Evolutionary conservation across 2,329 filamentous ascomycete genomes (phyloP), one percentile per base, ranked within the genome.

Genomic region (Byssoonygena ceratinophila): DNA sequence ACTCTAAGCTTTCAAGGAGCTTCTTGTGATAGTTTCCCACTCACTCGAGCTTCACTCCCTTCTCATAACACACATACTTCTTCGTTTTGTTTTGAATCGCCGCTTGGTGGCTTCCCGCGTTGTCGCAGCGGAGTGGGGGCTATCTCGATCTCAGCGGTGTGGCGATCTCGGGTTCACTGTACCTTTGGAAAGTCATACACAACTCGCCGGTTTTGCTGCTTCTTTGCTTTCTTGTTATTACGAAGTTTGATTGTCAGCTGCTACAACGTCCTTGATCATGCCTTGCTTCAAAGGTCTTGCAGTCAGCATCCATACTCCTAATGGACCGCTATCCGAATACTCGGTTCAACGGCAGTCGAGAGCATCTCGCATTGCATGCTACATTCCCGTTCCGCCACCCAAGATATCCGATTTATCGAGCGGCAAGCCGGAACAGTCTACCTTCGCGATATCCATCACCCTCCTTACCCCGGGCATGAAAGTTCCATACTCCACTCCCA

Each of bases 261-360:
- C 14, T 7, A 14, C 29, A 18, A 39, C 18, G n/a, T 2, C 18
- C 2, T 27, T 43, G 22, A 52, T 46, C 45, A 86, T 86, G 92
- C 92, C 92, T 75, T 97, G 90, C 81, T 98, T 97, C 76, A 94
- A 97, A 77, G 92, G 92, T 72, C 89, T 98, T 73, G 91, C 92
- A 64, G 91, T 97, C 68, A 94, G 87, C 79, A 94, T 97, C 69
- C 92, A 98, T 74, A 82, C 81, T 41, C 79, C 88, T 61, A 76
- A 80, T 60, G 81, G 81, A 41, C 90, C 92, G 59, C 81, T 98
- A 59, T 78, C 89, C 57, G 92, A 98, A 73, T 84, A 94, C 74
- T 91, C 90, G 63, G 85, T 97, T 62, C 91, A 97, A 74, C 92
- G 89, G 68, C 88, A 96, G 71, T 89, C 87, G 54, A 85, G 88